Evolutionary conservation across 2,329 filamentous ascomycete species (phyloP), one percentile per base, ranked within the genome.

Genomic region (Fusarium chlamydosporum): DNA sequence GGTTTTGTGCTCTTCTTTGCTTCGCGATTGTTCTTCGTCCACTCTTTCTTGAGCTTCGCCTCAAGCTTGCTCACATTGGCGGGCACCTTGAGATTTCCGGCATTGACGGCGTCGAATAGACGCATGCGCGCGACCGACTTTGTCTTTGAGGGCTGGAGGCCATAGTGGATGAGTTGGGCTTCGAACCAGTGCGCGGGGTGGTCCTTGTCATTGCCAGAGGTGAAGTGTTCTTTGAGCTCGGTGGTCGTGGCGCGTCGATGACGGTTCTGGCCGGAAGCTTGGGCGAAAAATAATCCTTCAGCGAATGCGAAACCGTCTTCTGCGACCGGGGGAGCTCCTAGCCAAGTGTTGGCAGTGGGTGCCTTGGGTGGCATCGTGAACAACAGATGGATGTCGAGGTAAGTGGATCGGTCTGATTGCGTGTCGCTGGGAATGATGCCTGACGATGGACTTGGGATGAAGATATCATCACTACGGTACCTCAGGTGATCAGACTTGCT

Each of bases 131-230:
- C 87, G 1, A 83, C 82, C 23, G 85, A 82, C 76, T 90, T 90
- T 43, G 82, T 82, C 71, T 87, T 88, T 18, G 85, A 87, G 0
- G 82, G 81, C 8, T 79, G 80, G 0, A 91, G 79, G 2, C 86
- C 88, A 76, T 90, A 90, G 76, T 91, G 88, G 6, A 88, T 76
- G 12, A 90, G 81, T 65, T 91, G 87, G 0, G 88, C 87, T 65
- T 88, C 83, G 60, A 88, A 90, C 84, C 85, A 91, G 66, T 89
- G 86, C 2, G 81, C 86, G 1, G 86, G 83, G 42, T 82, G 82
- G 69, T 89, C 85, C 42, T 78, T 80, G 27, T 78, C 77, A 37
- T 67, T 78, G 38, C 79, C 79, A 7, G 75, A 73, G 43, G 83
- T 81, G 65, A 85, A 83, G 47, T 83, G 79, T 3, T 79, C 75